Evolutionary conservation across 768 basidiomycete genomes (phyloP).

Genomic region (Pisolithus microcarpus): DNA sequence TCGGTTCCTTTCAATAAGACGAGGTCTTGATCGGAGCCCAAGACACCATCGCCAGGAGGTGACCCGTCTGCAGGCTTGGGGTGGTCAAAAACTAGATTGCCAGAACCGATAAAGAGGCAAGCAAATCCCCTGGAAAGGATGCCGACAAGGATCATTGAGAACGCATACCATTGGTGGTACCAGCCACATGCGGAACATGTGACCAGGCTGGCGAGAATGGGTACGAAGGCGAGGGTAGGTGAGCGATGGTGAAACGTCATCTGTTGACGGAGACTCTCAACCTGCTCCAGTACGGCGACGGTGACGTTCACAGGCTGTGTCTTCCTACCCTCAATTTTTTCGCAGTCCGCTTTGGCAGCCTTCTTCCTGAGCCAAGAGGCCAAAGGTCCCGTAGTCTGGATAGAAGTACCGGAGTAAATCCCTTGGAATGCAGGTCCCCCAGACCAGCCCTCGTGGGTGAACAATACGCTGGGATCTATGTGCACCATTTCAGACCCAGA

Average conservation of each 20-base stretch:
- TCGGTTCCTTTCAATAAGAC: too few relatives aligned
- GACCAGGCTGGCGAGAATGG: not conserved
- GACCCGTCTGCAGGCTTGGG: too few relatives aligned
- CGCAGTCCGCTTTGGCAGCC: not conserved
- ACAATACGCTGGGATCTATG: too few relatives aligned
- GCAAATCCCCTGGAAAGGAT: too few relatives aligned
- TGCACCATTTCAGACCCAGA: too few relatives aligned
- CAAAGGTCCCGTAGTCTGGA: conserved; percentile 15
- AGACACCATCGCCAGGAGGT: too few relatives aligned
- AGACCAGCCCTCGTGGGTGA: too few relatives aligned
- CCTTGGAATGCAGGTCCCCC: conserved; percentile 15
- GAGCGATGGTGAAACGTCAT: conserved; percentile 5
- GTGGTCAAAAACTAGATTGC: too few relatives aligned
- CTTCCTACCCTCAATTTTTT: conserved; percentile 3
- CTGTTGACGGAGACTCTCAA: not conserved
- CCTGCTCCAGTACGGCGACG: conserved; percentile 7
- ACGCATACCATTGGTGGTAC: not conserved
- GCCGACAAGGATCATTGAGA: too few relatives aligned
- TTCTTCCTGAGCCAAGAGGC: conserved; percentile 11
- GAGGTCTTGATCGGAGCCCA: too few relatives aligned
- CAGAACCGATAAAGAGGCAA: too few relatives aligned
- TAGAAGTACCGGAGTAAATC: conserved; percentile 12
- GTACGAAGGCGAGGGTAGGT: not conserved
- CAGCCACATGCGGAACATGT: conserved; percentile 10
- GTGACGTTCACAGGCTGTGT: conserved; percentile 10